Base-by-base conservation (phyloP, 202 grass and related monocot genomes). In the Saccharum hybrid region DNA sequence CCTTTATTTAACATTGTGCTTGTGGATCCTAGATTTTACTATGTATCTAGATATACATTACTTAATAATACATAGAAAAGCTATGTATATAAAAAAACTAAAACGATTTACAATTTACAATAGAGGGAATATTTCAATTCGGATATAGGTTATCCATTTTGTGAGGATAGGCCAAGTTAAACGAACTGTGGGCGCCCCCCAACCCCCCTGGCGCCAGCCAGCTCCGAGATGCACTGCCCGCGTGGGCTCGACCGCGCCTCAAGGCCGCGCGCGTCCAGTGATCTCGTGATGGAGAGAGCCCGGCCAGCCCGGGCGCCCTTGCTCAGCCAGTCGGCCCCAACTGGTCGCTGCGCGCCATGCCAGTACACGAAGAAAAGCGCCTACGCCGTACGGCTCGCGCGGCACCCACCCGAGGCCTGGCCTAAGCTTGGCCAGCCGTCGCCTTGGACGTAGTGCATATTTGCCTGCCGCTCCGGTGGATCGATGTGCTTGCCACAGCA, bases 221-320 rank as follows among this genome's bases (percentile, higher is more conserved):
- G 59, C 59, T 23, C 59, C 9, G 21, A 11, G 28, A 8, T 14
- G 4, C 22, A 62, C 59, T 62, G 59, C 59, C 22, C 59, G 59
- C 59, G 59, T 28, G 59, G 28, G 57, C 57, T 22, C 21, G 57
- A 0, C 0, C 19, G 39, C 39, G 48, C 26, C 26, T 26, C 26
- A 26, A 26, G 26, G 26, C 26, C 26, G 26, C 26, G 26, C 64
- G 79, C 67, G 66, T 0, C 65, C 78, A 71, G 52, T 46, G 79
- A 45, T 81, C 66, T 76, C 82, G 72, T 56, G 72, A 84, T 23
- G 4, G 63, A 38, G 28, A 28, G 77, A 38, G n/a, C 6, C 71
- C n/a, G 52, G 14, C 10, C 31, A 1, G 6, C 6, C 6, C n/a
- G 7, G 74, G 0, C 36, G 59, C 59, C 4, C 11, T 23, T 21